Conservation (phyloP, 164 flowering plant species). For the Kingdonia uniflora region DNA sequence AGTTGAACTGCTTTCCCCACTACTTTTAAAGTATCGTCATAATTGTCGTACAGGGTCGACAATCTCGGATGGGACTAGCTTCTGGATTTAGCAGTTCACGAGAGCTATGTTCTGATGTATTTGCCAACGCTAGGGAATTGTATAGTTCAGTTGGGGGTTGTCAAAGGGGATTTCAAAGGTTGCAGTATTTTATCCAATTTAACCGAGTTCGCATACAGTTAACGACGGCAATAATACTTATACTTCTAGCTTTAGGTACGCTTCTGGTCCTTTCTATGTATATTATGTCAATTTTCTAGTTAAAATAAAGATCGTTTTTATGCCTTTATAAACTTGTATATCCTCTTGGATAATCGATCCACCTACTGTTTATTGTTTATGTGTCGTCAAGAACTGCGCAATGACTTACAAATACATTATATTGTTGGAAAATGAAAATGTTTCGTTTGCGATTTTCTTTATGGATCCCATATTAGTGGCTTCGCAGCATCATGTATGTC, state of each 20-base stretch:
- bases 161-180: slow-evolving; percentile 4
- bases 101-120: slow-evolving; percentile 8
- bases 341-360: no score
- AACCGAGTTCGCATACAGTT: slow-evolving; percentile 9
- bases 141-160: slow-evolving; percentile 9
- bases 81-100: slow-evolving; percentile 8
- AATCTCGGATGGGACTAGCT: slow-evolving; percentile 8
- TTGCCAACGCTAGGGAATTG: slow-evolving; percentile 4
- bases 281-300: no score
- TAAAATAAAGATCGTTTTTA: no score
- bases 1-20: neutral
- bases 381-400: no score
- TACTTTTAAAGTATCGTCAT: neutral
- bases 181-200: slow-evolving; percentile 8
- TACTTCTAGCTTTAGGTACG: slow-evolving; percentile 17
- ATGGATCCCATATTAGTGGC: no score
- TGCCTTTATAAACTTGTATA: no score
- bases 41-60: slow-evolving; percentile 9
- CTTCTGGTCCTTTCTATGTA: no score
- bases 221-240: slow-evolving; percentile 7
- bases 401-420: no score
- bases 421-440: no score
- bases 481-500: no score
- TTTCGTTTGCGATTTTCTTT: no score
- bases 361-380: no score